Base-by-base conservation (phyloP, 73 alveolate genomes). In the Paramecium tetraurelia region DNA sequence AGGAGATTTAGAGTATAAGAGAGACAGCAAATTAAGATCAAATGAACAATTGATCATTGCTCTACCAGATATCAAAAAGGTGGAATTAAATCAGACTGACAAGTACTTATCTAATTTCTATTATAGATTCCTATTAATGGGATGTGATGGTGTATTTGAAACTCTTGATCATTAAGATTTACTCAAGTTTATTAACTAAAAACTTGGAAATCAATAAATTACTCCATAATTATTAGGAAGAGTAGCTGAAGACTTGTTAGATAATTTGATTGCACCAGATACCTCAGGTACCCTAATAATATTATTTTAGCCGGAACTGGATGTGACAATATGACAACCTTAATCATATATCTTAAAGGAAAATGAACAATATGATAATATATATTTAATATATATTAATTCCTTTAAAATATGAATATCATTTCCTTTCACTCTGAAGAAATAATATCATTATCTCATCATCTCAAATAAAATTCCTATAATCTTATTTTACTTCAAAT, bases 1-100 rank as follows among this genome's bases (percentile, higher is more conserved):
- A 20, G 99, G 99, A 21, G 98, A 97, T 93, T 93, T 98, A 88
- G 99, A 98, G 72, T 97, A 98, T 93, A 98, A 98, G 44, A 89
- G 85, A 53, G 85, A 89, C 31, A 70, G 18, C 85, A 58, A 59
- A 24, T 27, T 89, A 20, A 77, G 92, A 12, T 0, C 53, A 22
- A 77, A 89, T 48, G 92, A 89, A 76, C 58, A 89, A 50, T 76
- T 89, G 31, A 89, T 89, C 40, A 77, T 58, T 43, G 94, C 94
- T 36, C 44, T 70, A 14, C 94, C 94, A 59, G 94, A 89, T 43
- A 43, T 89, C 43, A 89, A 59, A 44, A 84, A 31, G 63, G 84
- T 35, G 18, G 76, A 84, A 84, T 16, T 84, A 31, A 35, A 18
- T 18, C 44, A 40, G 11, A 10, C 12, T 36, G 87, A 59, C 10